Conservation (phyloP, 139 green algal genomes). For the Edaphochlamys debaryana region DNA sequence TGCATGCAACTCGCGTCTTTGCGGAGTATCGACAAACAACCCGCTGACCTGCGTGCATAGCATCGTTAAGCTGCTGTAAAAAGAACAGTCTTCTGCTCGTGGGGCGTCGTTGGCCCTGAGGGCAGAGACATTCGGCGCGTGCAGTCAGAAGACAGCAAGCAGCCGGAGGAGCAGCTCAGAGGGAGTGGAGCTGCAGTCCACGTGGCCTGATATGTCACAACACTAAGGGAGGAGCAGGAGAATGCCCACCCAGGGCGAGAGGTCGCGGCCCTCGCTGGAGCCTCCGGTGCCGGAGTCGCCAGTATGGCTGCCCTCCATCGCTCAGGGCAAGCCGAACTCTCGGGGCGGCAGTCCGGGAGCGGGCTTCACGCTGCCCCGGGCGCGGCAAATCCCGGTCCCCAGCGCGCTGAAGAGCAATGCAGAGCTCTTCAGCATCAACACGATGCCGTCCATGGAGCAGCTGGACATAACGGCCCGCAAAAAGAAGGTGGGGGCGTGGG, state of each 20-base stretch:
- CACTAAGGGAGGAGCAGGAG: too few relatives aligned
- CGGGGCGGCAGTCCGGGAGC: neutral
- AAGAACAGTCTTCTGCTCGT: too few relatives aligned
- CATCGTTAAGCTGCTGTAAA: too few relatives aligned
- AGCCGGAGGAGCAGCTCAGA: too few relatives aligned
- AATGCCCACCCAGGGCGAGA: conserved; percentile 1
- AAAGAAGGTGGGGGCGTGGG: conserved; percentile 32
- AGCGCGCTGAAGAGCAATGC: conserved; percentile 31
- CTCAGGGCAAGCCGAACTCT: neutral
- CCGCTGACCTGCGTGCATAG: too few relatives aligned
- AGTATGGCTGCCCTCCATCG: conserved; percentile 48
- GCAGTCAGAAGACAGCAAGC: too few relatives aligned
- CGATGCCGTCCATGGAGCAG: conserved; percentile 43
- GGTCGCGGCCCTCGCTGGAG: conserved; percentile 35
- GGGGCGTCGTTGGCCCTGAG: too few relatives aligned
- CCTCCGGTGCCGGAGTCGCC: conserved; percentile 47
- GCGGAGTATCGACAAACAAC: too few relatives aligned
- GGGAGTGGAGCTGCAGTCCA: too few relatives aligned
- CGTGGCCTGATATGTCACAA: too few relatives aligned
- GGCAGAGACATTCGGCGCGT: too few relatives aligned
- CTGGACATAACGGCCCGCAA: conserved; percentile 38
- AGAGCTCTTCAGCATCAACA: conserved; percentile 52
- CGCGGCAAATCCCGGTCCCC: conserved; percentile 40
- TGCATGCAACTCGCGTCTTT: too few relatives aligned
- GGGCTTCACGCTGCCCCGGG: conserved; percentile 46